Evolutionary conservation across 2,329 filamentous ascomycete genomes (phyloP), one percentile per base, ranked within the genome.

Genomic region (Trichoderma citrinoviride): DNA sequence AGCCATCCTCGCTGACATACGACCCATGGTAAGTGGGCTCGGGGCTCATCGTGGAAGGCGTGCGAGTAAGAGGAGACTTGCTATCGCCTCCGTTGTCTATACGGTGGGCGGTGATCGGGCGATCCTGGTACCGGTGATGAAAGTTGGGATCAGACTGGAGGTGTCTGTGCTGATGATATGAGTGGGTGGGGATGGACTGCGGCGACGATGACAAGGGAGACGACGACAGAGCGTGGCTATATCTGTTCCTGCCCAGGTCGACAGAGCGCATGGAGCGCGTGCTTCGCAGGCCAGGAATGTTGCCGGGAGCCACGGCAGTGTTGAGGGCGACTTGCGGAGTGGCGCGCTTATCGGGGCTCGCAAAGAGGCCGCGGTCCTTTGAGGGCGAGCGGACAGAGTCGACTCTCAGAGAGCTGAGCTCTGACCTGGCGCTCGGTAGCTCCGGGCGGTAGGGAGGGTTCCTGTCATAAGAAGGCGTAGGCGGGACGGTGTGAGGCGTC

Each of bases 241-340:
- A 71, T 41, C 70, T 70, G 14, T 71, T 68, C 52, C 72, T 74
- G 33, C 73, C 74, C 3, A 78, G 66, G 40, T 82, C 80, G 6
- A 79, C 73, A 0, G 83, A 83, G 37, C 79, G 76, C 54, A 82
- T 78, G 17, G 83, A 78, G 12, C 81, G 81, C 8, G 75, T 81
- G 69, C 73, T 81, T 66, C 70, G 82, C 68, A 73, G 84, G 53
- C 69, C 67, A 71, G 80, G 87, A 69, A 81, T 81, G 74, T 73
- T 87, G 65, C 90, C 90, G 3, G 87, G 82, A 1, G 84, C 89
- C 23, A 83, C 78, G 1, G 87, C 82, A 4, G 82, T 85, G 73
- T 83, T 90, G 27, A 92, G 71, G 4, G 85, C 85, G 2, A 92
- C 81, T 68, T 85, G 87, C 1, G 90, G 81, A 46, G 83, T 83